phyloP scores from a whole-genome alignment of 495 filamentous ascomycete genomes.

The Apodospora peruviana region DNA sequence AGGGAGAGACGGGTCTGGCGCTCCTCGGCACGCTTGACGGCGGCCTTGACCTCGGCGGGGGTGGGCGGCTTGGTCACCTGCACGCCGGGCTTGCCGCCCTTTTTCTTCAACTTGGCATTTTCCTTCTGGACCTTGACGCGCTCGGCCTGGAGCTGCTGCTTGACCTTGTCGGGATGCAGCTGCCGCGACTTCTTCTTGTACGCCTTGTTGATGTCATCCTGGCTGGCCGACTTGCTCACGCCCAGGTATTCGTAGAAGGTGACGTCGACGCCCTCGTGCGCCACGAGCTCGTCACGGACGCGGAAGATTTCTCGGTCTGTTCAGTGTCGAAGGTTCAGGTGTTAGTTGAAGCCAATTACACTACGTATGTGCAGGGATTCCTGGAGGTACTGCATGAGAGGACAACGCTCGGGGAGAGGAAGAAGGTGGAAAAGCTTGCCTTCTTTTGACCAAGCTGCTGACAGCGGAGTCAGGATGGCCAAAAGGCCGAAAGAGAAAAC shows the following conservation, averaged over 20 bases:
- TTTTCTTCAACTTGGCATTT: slow-evolving; percentile 41
- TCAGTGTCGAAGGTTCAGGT: background rate
- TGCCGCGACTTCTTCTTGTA: slow-evolving; percentile 78
- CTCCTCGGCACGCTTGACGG: slow-evolving; percentile 69
- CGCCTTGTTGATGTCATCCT: slow-evolving; percentile 88
- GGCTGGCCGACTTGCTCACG: slow-evolving; percentile 60
- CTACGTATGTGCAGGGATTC: background rate
- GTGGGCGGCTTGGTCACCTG: slow-evolving; percentile 67
- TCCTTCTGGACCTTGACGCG: slow-evolving; percentile 54
- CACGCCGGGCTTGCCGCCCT: slow-evolving; percentile 53
- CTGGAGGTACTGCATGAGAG: too few species aligned
- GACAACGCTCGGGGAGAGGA: background rate
- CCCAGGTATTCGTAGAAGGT: slow-evolving; percentile 96
- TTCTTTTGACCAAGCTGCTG: slow-evolving; percentile 78
- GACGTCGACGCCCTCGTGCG: slow-evolving; percentile 68
- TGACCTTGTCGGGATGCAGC: slow-evolving; percentile 93
- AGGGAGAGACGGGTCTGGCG: slow-evolving; percentile 77
- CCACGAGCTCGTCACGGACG: slow-evolving; percentile 75
- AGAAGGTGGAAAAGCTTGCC: slow-evolving; percentile 41
- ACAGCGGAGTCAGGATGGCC: slow-evolving; percentile 53
- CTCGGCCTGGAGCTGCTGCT: slow-evolving; percentile 71
- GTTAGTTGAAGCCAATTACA: too few species aligned
- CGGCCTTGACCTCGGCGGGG: slow-evolving; percentile 63
- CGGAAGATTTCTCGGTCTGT: slow-evolving; percentile 97
- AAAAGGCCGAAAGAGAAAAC: slow-evolving; percentile 50